A percentile compares a stretch with the other conserved stretches of the same genome.
These are phyloP conservation scores for Annona squamosa DNA, from an alignment of 164 flowering plant genomes.

Conservation along the genomic window DNA sequence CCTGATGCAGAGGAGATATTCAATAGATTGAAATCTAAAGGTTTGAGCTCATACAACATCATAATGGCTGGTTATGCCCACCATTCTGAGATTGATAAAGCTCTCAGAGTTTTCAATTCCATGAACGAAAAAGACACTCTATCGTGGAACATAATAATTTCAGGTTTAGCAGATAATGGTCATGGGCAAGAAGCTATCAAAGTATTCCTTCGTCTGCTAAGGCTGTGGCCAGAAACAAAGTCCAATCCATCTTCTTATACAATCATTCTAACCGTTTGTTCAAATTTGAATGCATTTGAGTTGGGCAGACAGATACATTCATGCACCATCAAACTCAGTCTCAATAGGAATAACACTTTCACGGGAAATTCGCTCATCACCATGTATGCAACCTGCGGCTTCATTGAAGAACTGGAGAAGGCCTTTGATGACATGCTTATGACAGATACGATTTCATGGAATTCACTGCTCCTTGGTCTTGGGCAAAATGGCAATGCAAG, in stretches of 20 bases:
- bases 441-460: conserved; percentile 23
- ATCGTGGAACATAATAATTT: conserved; percentile 27
- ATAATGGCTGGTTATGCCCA: conserved; percentile 20
- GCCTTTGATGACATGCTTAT: conserved; percentile 18
- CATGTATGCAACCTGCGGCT: conserved; percentile 9
- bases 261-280: conserved; percentile 5
- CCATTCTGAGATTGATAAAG: conserved; percentile 18
- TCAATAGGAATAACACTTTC: conserved; percentile 7
- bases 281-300: conserved; percentile 5
- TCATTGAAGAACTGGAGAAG: conserved; percentile 2
- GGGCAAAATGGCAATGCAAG: conserved; percentile 27
- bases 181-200: conserved; percentile 17
- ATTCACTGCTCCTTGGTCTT: conserved; percentile 23
- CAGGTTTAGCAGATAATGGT: conserved; percentile 23
- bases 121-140: conserved; percentile 22
- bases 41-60: conserved; percentile 24
- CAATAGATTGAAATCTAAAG: conserved; percentile 19
- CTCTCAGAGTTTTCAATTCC: conserved; percentile 14
- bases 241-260: conserved; percentile 7
- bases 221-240: conserved; percentile 6
- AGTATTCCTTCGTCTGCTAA: conserved; percentile 11
- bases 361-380: conserved; percentile 7
- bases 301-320: conserved; percentile 8
- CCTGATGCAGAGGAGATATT: conserved; percentile 24
- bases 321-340: not conserved